Percentiles rank a stretch among this genome's conserved stretches.
phyloP scores from a whole-genome alignment of 2,329 filamentous ascomycete species.

The Aspergillus neotritici region DNA sequence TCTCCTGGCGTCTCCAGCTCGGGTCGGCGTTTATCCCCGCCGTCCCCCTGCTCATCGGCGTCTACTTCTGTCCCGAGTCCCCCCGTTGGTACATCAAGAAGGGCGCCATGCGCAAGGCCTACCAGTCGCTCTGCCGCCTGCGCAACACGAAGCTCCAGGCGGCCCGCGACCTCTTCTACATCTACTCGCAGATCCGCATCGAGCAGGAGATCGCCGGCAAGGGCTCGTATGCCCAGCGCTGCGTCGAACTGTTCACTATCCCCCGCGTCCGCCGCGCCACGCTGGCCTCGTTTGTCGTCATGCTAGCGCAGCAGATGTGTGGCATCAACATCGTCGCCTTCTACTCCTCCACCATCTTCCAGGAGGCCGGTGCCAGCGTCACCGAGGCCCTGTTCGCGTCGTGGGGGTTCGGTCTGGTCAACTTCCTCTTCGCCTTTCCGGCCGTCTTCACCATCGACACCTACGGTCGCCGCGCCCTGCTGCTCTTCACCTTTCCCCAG shows the following conservation, averaged over 20 bases:
- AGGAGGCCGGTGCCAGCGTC: slow-evolving; percentile 50
- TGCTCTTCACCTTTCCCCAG: slow-evolving; percentile 62
- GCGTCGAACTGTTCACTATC: slow-evolving; percentile 49
- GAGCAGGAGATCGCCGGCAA: slow-evolving; percentile 40
- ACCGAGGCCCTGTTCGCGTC: slow-evolving; percentile 57
- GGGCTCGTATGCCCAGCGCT: slow-evolving; percentile 57
- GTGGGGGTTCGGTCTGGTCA: slow-evolving; percentile 60
- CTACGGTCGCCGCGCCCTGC: slow-evolving; percentile 56
- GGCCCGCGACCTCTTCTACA: slow-evolving; percentile 59
- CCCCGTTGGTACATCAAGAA: slow-evolving; percentile 66
- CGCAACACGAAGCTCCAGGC: slow-evolving; percentile 57
- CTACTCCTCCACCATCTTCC: slow-evolving; percentile 59
- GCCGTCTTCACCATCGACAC: slow-evolving; percentile 63
- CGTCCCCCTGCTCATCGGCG: slow-evolving; percentile 52
- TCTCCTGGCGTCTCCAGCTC: slow-evolving; percentile 60
- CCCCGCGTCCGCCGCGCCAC: slow-evolving; percentile 56
- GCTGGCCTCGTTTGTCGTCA: slow-evolving; percentile 69
- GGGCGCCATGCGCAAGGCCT: slow-evolving; percentile 56
- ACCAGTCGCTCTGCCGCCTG: slow-evolving; percentile 52
- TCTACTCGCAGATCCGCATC: slow-evolving; percentile 48
- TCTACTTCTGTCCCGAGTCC: slow-evolving; percentile 60
- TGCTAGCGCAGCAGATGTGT: slow-evolving; percentile 72
- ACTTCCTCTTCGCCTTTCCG: slow-evolving; percentile 61
- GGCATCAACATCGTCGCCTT: slow-evolving; percentile 71
- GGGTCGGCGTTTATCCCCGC: slow-evolving; percentile 62